phyloP scores from a whole-genome alignment of 306 rosid genomes.

The Gastrolobium villosum region DNA sequence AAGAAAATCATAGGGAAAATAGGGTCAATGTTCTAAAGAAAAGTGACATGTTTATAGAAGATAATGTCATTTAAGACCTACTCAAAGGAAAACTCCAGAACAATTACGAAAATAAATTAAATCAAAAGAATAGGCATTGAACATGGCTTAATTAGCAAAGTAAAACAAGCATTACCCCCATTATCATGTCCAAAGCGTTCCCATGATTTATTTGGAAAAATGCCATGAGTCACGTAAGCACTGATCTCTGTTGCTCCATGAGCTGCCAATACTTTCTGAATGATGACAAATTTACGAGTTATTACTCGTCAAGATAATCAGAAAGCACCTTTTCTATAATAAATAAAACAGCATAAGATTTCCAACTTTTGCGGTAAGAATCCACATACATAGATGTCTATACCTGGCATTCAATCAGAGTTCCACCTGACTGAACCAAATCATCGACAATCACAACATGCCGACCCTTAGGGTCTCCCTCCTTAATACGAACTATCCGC shows the following conservation, averaged over 20 bases:
- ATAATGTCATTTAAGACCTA: not conserved
- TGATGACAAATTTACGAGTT: conserved; percentile 37
- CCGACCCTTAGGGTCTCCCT: conserved; percentile 89
- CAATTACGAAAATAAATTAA: not conserved
- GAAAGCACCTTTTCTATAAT: conserved; percentile 5
- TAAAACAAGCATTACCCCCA: conserved; percentile 69
- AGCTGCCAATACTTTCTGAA: conserved; percentile 89
- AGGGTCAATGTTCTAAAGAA: conserved; percentile 21
- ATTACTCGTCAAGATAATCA: conserved; percentile 6
- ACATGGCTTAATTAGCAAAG: conserved; percentile 33
- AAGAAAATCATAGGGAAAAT: conserved; percentile 7
- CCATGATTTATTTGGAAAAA: conserved; percentile 95
- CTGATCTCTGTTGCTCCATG: conserved; percentile 94
- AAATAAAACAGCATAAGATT: conserved; percentile 33
- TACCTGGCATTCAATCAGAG: conserved; percentile 98
- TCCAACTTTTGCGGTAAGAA: conserved; percentile 6
- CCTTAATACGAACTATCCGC: conserved; percentile 91
- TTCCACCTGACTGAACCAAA: conserved; percentile 98
- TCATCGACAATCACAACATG: conserved; percentile 98
- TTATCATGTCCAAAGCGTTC: conserved; percentile 77
- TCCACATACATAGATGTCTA: conserved; percentile 14
- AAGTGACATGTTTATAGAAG: conserved; percentile 7
- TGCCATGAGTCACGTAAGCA: conserved; percentile 98
- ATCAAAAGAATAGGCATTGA: conserved; percentile 29
- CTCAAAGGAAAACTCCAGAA: conserved; percentile 4